Base-by-base conservation (phyloP, 1,284 basidiomycete genomes). In the Spongiforma sp. region DNA sequence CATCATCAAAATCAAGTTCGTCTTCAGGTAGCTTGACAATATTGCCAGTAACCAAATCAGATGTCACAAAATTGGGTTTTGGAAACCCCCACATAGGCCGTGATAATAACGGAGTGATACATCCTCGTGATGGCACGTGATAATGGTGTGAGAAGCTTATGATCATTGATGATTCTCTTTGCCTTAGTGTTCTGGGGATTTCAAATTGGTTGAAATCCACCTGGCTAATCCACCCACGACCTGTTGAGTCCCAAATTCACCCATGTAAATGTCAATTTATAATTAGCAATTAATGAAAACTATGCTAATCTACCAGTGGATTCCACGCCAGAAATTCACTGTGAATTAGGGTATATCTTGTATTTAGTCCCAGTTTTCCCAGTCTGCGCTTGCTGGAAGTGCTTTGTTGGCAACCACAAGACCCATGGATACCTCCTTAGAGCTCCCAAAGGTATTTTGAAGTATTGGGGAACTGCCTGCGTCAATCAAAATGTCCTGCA, bases 1-100 rank as follows among this genome's bases (percentile, higher is more conserved):
- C 89, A 41, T 85, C 85, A 93, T 85, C 77, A 64, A 88, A 90
- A 66, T 78, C 83, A 70, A 86, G 87, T 59, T 89, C 82, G 52
- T 84, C 79, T 5, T 82, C 77, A 34, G 84, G 77, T 32, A 94
- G 80, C n/a, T 83, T 80, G 46, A 83, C 92, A 63, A 95, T 79
- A 62, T 80, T n/a, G 19, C 32, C 50, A 4, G 30, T 19, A 8
- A 32, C 50, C n/a, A n/a, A n/a, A n/a, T n/a, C n/a, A n/a, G n/a
- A n/a, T n/a, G n/a, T n/a, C n/a, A n/a, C n/a, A n/a, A n/a, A n/a
- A n/a, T n/a, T n/a, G n/a, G n/a, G n/a, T n/a, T n/a, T n/a, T n/a
- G n/a, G n/a, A n/a, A n/a, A n/a, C n/a, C n/a, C n/a, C n/a, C n/a
- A n/a, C n/a, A n/a, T n/a, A n/a, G n/a, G n/a, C n/a, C n/a, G n/a